Conservation (phyloP, 2,329 filamentous ascomycete species). For the Lachnellula hyalina region DNA sequence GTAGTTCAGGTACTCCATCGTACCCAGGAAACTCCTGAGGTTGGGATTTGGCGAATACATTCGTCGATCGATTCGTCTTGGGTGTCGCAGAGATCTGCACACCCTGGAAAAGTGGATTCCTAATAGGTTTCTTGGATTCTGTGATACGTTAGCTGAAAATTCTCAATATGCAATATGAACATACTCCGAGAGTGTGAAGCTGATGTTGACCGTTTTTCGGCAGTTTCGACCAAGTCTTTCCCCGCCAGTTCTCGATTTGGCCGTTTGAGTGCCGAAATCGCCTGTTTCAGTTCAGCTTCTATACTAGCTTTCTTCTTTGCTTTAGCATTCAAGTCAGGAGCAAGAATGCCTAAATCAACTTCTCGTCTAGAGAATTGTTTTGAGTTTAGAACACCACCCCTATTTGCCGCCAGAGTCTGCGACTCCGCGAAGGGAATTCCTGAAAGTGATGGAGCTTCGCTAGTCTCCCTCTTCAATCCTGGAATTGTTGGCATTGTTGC, state of each 20-base stretch:
- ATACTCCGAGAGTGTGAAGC: conserved; percentile 46
- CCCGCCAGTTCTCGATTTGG: conserved; percentile 69
- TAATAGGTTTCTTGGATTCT: conserved; percentile 49
- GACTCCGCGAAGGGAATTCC: conserved; percentile 42
- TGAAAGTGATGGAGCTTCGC: conserved; percentile 51
- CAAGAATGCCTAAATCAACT: conserved; percentile 48
- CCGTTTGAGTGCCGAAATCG: conserved; percentile 68
- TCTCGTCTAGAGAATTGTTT: conserved; percentile 46
- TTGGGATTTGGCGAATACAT: conserved; percentile 19
- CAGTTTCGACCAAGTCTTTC: conserved; percentile 60
- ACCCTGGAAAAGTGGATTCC: conserved; percentile 31
- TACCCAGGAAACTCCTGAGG: conserved; percentile 4
- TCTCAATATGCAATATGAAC: conserved; percentile 20
- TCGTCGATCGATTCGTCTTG: conserved; percentile 26
- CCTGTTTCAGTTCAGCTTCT: conserved; percentile 66
- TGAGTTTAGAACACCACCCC: conserved; percentile 33
- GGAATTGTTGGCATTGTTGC: conserved; percentile 57
- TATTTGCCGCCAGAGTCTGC: conserved; percentile 32
- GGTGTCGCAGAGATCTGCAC: conserved; percentile 33
- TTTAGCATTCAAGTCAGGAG: conserved; percentile 49
- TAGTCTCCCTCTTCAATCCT: conserved; percentile 62
- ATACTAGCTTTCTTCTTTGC: conserved; percentile 61
- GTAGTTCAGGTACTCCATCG: conserved; percentile 10
- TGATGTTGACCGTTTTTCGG: conserved; percentile 53
- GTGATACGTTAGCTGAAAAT: conserved; percentile 28